Percentiles rank a stretch among this genome's conserved stretches.
Evolutionary conservation across 1,284 basidiomycete genomes (phyloP).

Genomic region (Apiotrichum gracile): DNA sequence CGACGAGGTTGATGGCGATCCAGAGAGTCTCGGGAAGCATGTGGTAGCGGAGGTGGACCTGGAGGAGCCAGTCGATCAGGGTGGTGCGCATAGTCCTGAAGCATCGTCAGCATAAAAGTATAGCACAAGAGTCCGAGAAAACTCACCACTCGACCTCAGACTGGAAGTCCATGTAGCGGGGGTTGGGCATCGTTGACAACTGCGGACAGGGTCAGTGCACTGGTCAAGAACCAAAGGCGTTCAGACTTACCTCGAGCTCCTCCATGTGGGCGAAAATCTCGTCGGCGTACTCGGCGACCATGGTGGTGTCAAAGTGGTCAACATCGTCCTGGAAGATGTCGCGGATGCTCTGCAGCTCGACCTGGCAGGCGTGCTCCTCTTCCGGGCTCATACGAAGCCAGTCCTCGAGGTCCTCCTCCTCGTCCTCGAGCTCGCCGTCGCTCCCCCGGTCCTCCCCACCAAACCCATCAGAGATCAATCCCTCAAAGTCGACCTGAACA

Average conservation of each 20-base stretch:
- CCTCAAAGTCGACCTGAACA: slow-evolving; percentile 7
- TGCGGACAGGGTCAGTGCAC: slow-evolving; percentile 38
- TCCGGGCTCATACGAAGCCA: slow-evolving; percentile 58
- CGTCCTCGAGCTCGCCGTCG: slow-evolving; percentile 25
- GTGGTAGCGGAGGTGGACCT: slow-evolving; percentile 61
- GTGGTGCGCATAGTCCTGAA: slow-evolving; percentile 54
- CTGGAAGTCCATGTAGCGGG: slow-evolving; percentile 92
- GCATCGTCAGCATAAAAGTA: not conserved
- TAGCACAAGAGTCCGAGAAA: not conserved
- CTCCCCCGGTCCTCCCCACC: slow-evolving; percentile 11
- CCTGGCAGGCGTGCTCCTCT: slow-evolving; percentile 30
- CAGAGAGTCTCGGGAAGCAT: slow-evolving; percentile 63
- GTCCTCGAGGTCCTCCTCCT: slow-evolving; percentile 54
- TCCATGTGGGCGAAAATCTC: slow-evolving; percentile 98
- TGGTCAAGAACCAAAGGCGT: not conserved
- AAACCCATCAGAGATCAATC: not conserved
- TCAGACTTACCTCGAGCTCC: slow-evolving; percentile 67
- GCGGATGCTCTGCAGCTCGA: slow-evolving; percentile 41
- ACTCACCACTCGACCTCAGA: slow-evolving; percentile 83
- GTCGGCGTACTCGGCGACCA: slow-evolving; percentile 97
- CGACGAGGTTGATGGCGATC: slow-evolving; percentile 62
- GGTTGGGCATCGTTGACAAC: slow-evolving; percentile 83
- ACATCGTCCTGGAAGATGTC: slow-evolving; percentile 60
- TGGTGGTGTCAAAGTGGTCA: slow-evolving; percentile 84
- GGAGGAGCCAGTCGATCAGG: slow-evolving; percentile 56